These are phyloP conservation scores for Magnolia kwangsiensis DNA, from an alignment of 164 flowering plant genomes.

Conservation along the genomic window DNA sequence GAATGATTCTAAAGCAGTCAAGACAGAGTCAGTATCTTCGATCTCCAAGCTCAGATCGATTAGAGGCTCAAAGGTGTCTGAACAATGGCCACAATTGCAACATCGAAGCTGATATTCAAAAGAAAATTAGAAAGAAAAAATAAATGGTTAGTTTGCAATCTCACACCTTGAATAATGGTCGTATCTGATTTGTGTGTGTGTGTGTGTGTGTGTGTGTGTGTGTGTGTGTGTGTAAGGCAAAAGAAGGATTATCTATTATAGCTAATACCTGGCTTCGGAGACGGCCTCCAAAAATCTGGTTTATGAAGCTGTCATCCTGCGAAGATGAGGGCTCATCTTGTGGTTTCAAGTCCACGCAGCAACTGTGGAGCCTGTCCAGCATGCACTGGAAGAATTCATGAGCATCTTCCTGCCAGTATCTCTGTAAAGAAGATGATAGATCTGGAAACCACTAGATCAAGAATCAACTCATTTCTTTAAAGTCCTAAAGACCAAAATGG, in stretches of 20 bases:
- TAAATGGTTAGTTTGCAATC: not conserved
- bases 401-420: constrained; percentile 88
- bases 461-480: constrained; percentile 19
- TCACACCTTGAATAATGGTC: not conserved
- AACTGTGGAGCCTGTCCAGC: constrained; percentile 59
- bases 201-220: no score
- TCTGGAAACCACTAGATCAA: constrained; percentile 45
- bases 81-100: constrained; percentile 66
- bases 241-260: not conserved
- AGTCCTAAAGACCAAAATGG: no score
- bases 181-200: no score
- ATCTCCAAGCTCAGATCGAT: constrained; percentile 86
- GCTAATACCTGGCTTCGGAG: constrained; percentile 67
- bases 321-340: constrained; percentile 7
- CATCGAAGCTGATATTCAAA: constrained; percentile 63
- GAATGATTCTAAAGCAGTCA: constrained; percentile 66
- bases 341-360: not conserved
- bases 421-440: constrained; percentile 49
- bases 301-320: constrained; percentile 42
- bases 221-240: no score
- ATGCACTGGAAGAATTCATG: constrained; percentile 88
- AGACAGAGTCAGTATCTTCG: constrained; percentile 53
- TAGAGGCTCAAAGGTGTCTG: constrained; percentile 68
- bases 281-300: constrained; percentile 78
- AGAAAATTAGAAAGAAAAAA: not conserved